Conservation (phyloP, 176 grass and related monocot species). For the Hordeum vulgare region MorexV3_pseudomolecules_assembly NC_058522.1:1946421-1946920, state of each 20-base stretch:
- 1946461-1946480: too few species aligned
- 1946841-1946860: too few species aligned
- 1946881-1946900: neutral
- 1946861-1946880: too few species aligned
- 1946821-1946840: too few species aligned
- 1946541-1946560: neutral
- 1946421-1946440: too few species aligned
- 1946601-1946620: neutral
- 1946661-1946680: neutral
- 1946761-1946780: neutral
- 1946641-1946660: too few species aligned
- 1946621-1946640: neutral
- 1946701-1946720: neutral
- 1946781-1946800: neutral
- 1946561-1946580: neutral
- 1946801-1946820: neutral
- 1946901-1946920: too few species aligned
- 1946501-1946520: neutral
- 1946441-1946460: too few species aligned
- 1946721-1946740: neutral
- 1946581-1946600: neutral
- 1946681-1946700: neutral
- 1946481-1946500: too few species aligned
- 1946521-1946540: neutral
- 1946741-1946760: neutral